Percentiles rank a stretch among this genome's conserved stretches.
Conservation (phyloP, 257 asterid species). For the Nicotiana attenuata region DNA sequence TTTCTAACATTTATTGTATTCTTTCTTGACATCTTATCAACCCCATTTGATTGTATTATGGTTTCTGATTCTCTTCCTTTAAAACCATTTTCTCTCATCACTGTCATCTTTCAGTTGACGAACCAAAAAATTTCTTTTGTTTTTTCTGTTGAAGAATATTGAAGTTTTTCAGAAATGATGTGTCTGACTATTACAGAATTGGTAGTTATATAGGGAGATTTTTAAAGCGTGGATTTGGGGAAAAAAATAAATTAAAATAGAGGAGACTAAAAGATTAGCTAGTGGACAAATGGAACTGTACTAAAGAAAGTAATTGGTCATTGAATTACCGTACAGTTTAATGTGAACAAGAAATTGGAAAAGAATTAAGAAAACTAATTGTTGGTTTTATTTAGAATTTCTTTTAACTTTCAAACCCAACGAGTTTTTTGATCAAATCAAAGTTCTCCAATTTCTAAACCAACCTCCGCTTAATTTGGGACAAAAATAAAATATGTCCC, state of each 20-base stretch:
- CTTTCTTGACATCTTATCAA: slow-evolving; percentile 33
- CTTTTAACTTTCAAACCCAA: not conserved
- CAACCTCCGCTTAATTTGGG: not conserved
- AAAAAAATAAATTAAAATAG: not conserved
- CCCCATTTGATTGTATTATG: slow-evolving; percentile 18
- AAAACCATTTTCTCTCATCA: slow-evolving; percentile 22
- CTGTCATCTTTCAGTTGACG: slow-evolving; percentile 21
- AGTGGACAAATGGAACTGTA: slow-evolving; percentile 5
- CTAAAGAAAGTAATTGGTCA: not conserved
- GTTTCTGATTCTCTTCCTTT: slow-evolving; percentile 30
- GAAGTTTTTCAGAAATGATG: not conserved
- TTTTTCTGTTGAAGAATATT: not conserved
- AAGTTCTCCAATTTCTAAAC: not conserved
- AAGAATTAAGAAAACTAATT: not conserved
- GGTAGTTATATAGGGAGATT: not conserved
- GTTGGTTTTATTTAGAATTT: not conserved
- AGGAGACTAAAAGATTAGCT: not conserved
- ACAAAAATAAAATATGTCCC: not conserved
- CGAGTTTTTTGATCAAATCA: not conserved
- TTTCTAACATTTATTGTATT: slow-evolving; percentile 45
- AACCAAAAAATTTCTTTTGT: not conserved
- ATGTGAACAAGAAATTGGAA: not conserved
- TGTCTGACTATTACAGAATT: not conserved
- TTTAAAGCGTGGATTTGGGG: not conserved
- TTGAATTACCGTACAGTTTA: not conserved